Conservation (phyloP, 192 early-diverging fungal genomes). For the Coemansia sp. region DNA sequence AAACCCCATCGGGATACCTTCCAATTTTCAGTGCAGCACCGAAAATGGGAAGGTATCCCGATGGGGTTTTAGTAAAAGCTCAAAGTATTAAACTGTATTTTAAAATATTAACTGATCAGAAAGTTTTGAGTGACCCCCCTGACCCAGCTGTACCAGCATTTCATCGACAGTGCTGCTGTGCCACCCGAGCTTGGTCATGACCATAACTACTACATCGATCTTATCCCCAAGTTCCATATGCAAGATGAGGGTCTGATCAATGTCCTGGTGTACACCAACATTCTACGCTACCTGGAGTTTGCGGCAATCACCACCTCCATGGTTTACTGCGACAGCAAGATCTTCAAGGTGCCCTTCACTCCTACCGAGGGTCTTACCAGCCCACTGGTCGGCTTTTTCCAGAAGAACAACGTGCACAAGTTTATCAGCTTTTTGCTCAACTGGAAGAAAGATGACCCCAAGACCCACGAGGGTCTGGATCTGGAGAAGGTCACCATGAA, state of each 20-base stretch:
- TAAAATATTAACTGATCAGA: too few species aligned
- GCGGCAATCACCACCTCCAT: slow-evolving; percentile 91
- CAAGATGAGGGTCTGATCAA: slow-evolving; percentile 96
- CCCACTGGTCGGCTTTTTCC: slow-evolving; percentile 90
- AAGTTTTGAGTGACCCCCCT: too few species aligned
- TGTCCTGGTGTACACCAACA: slow-evolving; percentile 96
- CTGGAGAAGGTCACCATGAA: slow-evolving; percentile 73
- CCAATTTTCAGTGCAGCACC: too few species aligned
- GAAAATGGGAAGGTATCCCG: too few species aligned
- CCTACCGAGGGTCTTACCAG: slow-evolving; percentile 81
- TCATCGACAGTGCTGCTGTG: slow-evolving; percentile 57
- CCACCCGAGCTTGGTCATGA: slow-evolving; percentile 63
- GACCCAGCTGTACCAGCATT: slow-evolving; percentile 82
- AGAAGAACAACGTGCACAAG: slow-evolving; percentile 88
- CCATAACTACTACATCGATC: slow-evolving; percentile 95
- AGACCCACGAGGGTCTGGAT: slow-evolving; percentile 85
- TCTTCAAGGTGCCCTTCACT: slow-evolving; percentile 94
- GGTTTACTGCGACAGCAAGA: slow-evolving; percentile 86
- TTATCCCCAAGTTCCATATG: slow-evolving; percentile 99
- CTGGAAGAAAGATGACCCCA: slow-evolving; percentile 79
- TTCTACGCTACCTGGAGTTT: slow-evolving; percentile 98
- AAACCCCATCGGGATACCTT: too few species aligned
- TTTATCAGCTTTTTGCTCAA: slow-evolving; percentile 96
- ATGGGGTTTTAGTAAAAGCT: too few species aligned
- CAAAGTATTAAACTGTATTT: too few species aligned